Conservation (phyloP, 1,284 basidiomycete species). For the Puccinia novopanici region DNA sequence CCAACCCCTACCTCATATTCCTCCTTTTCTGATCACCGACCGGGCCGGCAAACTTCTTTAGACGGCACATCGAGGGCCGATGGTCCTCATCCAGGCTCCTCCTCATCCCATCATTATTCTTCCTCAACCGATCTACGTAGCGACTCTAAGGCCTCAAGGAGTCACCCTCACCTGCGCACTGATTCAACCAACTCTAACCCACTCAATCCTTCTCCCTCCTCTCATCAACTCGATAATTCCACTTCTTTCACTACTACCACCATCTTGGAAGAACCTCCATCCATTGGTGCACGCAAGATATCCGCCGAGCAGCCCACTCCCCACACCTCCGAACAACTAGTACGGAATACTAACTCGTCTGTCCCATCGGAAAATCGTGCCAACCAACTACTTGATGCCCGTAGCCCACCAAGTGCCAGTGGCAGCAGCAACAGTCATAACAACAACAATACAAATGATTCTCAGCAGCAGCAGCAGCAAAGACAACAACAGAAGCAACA, state of each 20-base stretch:
- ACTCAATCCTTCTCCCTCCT: not conserved
- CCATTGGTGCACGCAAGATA: not conserved
- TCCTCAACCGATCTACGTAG: constrained; percentile 58
- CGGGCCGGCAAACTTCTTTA: constrained; percentile 31
- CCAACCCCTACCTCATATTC: not conserved
- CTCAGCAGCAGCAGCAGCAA: not conserved
- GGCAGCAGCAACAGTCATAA: not conserved
- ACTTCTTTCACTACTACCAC: constrained; percentile 6
- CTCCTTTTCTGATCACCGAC: constrained; percentile 6
- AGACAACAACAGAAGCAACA: constrained; percentile 58
- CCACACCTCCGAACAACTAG: not conserved
- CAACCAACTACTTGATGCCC: not conserved
- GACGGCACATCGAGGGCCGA: constrained; percentile 27
- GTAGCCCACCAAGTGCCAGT: not conserved
- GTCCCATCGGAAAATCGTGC: not conserved
- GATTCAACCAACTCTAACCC: not conserved
- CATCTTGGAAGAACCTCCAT: constrained; percentile 27
- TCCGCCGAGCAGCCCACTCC: not conserved
- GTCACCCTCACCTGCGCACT: not conserved
- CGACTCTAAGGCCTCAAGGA: constrained; percentile 9
- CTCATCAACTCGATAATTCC: not conserved
- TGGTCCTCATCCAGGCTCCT: constrained; percentile 65
- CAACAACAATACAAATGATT: not conserved
- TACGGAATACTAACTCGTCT: not conserved
- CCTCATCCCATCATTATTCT: constrained; percentile 61